Base-by-base conservation (phyloP, 257 asterid genomes). In the Plectranthus barbatus region DNA sequence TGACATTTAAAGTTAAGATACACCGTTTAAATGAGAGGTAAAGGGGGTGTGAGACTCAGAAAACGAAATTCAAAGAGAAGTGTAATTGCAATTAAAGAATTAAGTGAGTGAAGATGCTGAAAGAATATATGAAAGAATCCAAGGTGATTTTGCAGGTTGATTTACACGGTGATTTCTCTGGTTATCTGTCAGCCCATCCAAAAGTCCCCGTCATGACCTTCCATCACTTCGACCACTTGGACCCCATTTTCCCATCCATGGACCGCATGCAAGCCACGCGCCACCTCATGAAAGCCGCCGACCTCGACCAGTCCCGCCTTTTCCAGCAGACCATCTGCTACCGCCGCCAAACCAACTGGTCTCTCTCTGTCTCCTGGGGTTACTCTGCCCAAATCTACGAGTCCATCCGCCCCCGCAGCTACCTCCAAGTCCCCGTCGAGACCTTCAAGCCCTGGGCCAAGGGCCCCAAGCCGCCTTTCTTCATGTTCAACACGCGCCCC, bases 231-330 rank as follows among this genome's bases (percentile, higher is more conserved):
- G 83, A 76, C 12, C 70, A 72, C 0, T 13, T 83, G 73, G 72
- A 69, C 4, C 90, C 90, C 26, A 78, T 83, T 18, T 83, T 81
- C 11, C 90, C 90, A 5, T 15, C 45, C 29, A 83, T 56, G 83
- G 76, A 78, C 51, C 81, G 77, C 3, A 23, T 56, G 15, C 52
- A 81, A 26, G 72, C 90, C 40, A 71, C 80, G 72, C 76, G 73
- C 79, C 91, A 84, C 79, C 82, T 84, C 36, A 81, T 81, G 87
- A 76, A 68, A 70, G 85, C 87, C 9, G 83, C 82, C 1, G 62
- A 72, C 15, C 72, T 71, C 4, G 91, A 81, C 40, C 85, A 84
- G 23, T 74, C 85, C 24, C 83, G 91, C 0, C 63, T 84, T 0
- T 6, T 84, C 15, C 91, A 81, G 50, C 91, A 84, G 52, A 81